These are phyloP conservation scores for Podospora pseudoanserina DNA, from an alignment of 495 filamentous ascomycete species.

Conservation along the genomic window DNA sequence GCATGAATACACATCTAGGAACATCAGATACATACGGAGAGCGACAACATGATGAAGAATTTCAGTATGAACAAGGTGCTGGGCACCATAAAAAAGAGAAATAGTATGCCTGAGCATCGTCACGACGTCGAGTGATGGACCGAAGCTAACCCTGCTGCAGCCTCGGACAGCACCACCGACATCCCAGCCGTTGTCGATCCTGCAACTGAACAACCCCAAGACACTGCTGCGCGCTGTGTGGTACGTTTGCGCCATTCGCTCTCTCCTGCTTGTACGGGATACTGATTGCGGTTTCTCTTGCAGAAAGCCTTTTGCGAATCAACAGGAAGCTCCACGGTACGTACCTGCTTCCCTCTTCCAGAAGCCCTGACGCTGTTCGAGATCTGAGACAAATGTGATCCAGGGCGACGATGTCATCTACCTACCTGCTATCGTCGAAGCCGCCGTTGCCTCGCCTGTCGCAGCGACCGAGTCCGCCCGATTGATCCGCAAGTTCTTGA, in stretches of 20 bases:
- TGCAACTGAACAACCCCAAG: conserved; percentile 52
- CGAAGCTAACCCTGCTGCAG: not conserved
- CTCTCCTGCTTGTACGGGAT: not conserved
- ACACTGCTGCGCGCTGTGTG: conserved; percentile 51
- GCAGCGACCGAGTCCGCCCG: conserved; percentile 76
- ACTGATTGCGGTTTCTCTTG: conserved; percentile 6
- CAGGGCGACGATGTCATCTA: conserved; percentile 86
- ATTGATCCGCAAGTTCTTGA: conserved; percentile 76
- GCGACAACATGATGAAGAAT: conserved; percentile 40
- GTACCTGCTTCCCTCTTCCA: conserved; percentile 21
- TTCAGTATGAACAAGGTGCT: conserved; percentile 55
- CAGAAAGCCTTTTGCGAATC: conserved; percentile 74
- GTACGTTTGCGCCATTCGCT: conserved; percentile 30
- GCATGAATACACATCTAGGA: not conserved
- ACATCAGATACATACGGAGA: not conserved
- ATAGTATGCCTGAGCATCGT: conserved; percentile 10
- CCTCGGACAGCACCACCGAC: conserved; percentile 11
- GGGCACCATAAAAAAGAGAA: conserved; percentile 48
- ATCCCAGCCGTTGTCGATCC: conserved; percentile 23
- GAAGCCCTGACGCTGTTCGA: conserved; percentile 1
- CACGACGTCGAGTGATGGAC: not conserved
- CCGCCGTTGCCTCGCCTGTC: conserved; percentile 82
- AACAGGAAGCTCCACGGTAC: conserved; percentile 58
- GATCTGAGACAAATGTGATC: conserved; percentile 1
- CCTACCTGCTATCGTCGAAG: conserved; percentile 92